phyloP scores from a whole-genome alignment of 116 monocot species.

The Phalaenopsis hybrid region DNA sequence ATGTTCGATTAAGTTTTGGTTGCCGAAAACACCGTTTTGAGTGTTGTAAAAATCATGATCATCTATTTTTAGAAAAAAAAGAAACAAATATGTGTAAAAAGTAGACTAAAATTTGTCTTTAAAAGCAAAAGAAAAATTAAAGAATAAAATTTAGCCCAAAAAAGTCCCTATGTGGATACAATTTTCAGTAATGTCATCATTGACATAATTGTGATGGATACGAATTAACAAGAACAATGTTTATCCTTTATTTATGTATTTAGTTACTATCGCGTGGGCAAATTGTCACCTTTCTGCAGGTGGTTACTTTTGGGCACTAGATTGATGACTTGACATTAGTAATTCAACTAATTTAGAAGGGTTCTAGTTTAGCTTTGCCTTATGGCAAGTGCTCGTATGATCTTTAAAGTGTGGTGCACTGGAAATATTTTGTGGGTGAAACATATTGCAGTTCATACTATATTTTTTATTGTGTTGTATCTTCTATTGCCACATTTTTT shows the following conservation, averaged over 20 bases:
- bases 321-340: constrained; percentile 1
- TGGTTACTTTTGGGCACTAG: not conserved
- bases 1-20: no score
- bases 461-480: not conserved
- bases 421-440: not conserved
- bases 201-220: no score
- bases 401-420: not conserved
- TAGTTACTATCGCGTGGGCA: not conserved
- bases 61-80: no score
- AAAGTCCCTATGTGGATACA: not conserved
- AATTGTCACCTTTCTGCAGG: not conserved
- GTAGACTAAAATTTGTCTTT: no score
- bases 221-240: no score
- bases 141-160: no score
- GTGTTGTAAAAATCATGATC: no score
- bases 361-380: not conserved
- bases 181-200: no score
- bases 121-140: no score
- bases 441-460: not conserved
- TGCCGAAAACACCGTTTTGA: no score
- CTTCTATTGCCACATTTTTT: not conserved
- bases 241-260: not conserved
- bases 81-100: no score
- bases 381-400: not conserved
- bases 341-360: not conserved